phyloP scores from a whole-genome alignment of 2,329 filamentous ascomycete genomes.

The Alternaria ventricosa region DNA sequence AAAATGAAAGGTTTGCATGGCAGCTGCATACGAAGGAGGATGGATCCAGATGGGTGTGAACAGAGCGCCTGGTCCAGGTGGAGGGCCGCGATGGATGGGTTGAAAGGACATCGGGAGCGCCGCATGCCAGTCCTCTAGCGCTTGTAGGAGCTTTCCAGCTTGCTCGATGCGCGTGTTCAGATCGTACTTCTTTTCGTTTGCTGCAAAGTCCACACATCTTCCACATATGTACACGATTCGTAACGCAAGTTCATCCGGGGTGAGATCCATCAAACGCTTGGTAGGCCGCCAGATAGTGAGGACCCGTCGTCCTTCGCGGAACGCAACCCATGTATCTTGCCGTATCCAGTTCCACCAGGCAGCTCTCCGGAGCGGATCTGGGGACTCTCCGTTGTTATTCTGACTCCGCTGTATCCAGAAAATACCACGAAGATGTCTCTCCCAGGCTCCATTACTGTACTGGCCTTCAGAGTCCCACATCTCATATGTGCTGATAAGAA shows the following conservation, averaged over 20 bases:
- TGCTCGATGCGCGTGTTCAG: slow-evolving; percentile 55
- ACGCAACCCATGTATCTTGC: slow-evolving; percentile 71
- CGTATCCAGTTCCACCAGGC: slow-evolving; percentile 72
- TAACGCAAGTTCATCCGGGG: slow-evolving; percentile 61
- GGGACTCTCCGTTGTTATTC: slow-evolving; percentile 64
- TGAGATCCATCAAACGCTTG: slow-evolving; percentile 56
- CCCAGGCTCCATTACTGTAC: slow-evolving; percentile 59
- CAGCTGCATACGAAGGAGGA: slow-evolving; percentile 47
- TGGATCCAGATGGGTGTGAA: slow-evolving; percentile 40
- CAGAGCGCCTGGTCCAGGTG: slow-evolving; percentile 14
- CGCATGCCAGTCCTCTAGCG: slow-evolving; percentile 59
- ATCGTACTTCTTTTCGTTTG: slow-evolving; percentile 57
- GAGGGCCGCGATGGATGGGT: slow-evolving; percentile 46
- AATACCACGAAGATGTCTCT: slow-evolving; percentile 67
- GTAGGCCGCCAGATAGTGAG: slow-evolving; percentile 66
- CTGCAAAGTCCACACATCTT: slow-evolving; percentile 65
- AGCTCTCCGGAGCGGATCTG: slow-evolving; percentile 61
- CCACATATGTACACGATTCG: slow-evolving; percentile 63
- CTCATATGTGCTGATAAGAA: slow-evolving; percentile 69
- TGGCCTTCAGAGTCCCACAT: slow-evolving; percentile 66
- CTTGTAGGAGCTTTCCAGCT: slow-evolving; percentile 55
- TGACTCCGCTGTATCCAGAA: slow-evolving; percentile 71
- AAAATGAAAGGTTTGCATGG: slow-evolving; percentile 61
- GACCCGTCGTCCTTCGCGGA: slow-evolving; percentile 62
- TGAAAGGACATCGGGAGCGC: slow-evolving; percentile 55